These are phyloP conservation scores for Coelastrella sp. DNA, from an alignment of 139 green algal species.

Conservation along the genomic window DNA sequence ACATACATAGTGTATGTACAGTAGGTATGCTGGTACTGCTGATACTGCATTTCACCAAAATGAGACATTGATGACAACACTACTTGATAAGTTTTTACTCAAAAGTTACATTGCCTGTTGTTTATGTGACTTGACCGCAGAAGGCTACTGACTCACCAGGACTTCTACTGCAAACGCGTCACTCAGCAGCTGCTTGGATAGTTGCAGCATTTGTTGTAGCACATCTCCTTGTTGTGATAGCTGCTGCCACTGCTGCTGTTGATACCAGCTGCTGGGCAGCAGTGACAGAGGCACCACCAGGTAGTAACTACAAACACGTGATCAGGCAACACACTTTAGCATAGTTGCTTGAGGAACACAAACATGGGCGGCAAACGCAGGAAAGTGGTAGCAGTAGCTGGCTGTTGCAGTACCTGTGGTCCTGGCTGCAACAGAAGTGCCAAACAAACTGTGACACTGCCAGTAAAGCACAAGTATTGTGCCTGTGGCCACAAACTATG, in stretches of 20 bases:
- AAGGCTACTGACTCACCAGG: no score
- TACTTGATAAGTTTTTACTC: no score
- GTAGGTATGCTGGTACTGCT: no score
- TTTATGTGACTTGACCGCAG: no score
- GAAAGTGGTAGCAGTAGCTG: background rate
- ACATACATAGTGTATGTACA: no score
- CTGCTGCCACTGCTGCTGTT: slow-evolving; percentile 15
- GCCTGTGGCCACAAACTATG: background rate
- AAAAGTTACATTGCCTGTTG: no score
- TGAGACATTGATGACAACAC: no score
- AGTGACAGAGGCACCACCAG: slow-evolving; percentile 72
- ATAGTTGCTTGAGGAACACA: background rate
- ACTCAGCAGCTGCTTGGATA: background rate
- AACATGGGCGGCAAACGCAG: background rate
- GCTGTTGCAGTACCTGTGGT: no score
- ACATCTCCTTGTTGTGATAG: background rate
- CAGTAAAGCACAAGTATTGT: background rate
- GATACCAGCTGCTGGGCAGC: slow-evolving; percentile 50
- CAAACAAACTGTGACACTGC: no score
- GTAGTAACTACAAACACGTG: slow-evolving; percentile 78
- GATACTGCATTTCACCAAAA: no score
- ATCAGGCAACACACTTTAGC: slow-evolving; percentile 1
- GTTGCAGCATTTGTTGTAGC: background rate
- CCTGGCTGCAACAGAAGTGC: no score
- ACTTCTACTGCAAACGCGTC: background rate